These are phyloP conservation scores for Tuber microsphaerosporum DNA, from an alignment of 495 filamentous ascomycete genomes.

Conservation along the genomic window DNA sequence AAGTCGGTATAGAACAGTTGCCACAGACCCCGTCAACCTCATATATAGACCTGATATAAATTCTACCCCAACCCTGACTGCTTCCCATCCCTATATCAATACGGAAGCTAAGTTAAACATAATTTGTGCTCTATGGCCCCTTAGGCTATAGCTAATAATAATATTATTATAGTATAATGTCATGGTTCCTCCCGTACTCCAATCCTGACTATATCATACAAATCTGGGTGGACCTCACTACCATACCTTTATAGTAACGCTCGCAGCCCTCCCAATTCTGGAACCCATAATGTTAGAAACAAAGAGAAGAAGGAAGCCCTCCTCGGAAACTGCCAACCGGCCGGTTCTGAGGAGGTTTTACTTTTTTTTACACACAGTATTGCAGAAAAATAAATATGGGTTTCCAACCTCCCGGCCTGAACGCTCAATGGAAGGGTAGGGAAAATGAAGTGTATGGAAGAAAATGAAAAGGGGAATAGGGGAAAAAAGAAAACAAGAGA, in stretches of 20 bases:
- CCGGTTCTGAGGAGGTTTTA: not conserved
- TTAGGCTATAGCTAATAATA: not conserved
- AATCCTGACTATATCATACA: not conserved
- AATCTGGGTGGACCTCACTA: not conserved
- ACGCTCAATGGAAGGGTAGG: not conserved
- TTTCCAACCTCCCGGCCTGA: not conserved
- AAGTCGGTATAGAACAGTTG: too few relatives aligned
- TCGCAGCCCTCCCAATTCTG: not conserved
- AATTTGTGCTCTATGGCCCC: not conserved
- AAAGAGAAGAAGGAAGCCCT: not conserved
- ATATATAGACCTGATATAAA: not conserved
- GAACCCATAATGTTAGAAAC: not conserved
- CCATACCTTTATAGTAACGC: not conserved
- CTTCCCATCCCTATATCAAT: not conserved
- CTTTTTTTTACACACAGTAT: not conserved
- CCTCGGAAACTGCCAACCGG: not conserved
- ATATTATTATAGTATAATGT: not conserved
- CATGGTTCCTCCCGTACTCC: not conserved
- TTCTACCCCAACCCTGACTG: not conserved
- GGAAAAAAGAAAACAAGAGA: not conserved
- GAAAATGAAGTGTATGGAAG: not conserved
- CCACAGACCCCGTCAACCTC: too few relatives aligned
- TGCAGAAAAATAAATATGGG: not conserved
- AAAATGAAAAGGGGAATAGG: not conserved
- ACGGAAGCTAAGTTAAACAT: not conserved